Evolutionary conservation across 768 basidiomycete species (phyloP).

Genomic region (Boletus rubescentipes): DNA sequence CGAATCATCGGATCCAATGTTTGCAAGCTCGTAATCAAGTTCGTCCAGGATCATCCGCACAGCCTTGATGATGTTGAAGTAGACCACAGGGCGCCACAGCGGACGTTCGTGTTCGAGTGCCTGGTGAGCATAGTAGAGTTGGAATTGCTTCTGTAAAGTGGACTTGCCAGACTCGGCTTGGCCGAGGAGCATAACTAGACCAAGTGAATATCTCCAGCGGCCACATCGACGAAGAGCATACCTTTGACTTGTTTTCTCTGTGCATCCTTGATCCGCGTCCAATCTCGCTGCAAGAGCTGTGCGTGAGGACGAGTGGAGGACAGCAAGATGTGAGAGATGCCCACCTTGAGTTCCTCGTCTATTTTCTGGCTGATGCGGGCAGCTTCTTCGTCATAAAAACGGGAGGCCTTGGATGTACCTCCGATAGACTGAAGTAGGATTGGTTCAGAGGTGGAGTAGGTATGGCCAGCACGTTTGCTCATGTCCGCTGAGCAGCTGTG

Average conservation of each 20-base stretch:
- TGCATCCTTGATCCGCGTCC: constrained; percentile 44
- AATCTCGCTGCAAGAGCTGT: constrained; percentile 44
- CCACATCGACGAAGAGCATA: constrained; percentile 16
- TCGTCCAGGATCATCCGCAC: constrained; percentile 73
- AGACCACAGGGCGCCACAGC: constrained; percentile 77
- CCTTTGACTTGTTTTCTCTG: constrained; percentile 55
- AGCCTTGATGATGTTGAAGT: constrained; percentile 82
- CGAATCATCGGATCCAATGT: constrained; percentile 27
- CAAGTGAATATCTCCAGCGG: constrained; percentile 6
- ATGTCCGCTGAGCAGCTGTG: constrained; percentile 19
- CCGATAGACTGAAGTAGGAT: constrained; percentile 33
- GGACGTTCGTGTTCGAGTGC: constrained; percentile 69
- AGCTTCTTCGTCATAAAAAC: constrained; percentile 44
- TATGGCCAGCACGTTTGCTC: constrained; percentile 30
- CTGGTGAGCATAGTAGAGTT: constrained; percentile 73
- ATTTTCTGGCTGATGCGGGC: constrained; percentile 48
- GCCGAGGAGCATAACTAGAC: constrained; percentile 67
- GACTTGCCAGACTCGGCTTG: constrained; percentile 85
- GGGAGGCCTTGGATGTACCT: constrained; percentile 30
- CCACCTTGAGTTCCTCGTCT: constrained; percentile 56
- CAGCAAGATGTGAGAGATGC: constrained; percentile 3
- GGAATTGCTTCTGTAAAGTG: constrained; percentile 83
- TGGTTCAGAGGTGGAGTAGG: constrained; percentile 32
- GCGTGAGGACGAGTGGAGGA: constrained; percentile 3
- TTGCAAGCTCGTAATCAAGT: constrained; percentile 56